Percentiles rank a stretch among this genome's conserved stretches.
phyloP scores from a whole-genome alignment of 106 monocot genomes.

The Alisma plantagoaquatica region DNA sequence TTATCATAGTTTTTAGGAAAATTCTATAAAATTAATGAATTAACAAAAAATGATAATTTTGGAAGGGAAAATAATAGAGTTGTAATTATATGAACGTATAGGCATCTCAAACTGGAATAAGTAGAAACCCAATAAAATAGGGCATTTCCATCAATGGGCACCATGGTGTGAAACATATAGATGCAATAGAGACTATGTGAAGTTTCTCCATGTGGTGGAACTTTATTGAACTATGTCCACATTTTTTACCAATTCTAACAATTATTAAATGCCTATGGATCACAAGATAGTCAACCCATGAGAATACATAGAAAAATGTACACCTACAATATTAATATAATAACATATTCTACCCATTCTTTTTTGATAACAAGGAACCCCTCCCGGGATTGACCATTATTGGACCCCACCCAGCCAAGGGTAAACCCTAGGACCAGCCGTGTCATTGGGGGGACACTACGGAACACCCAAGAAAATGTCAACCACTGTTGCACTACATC shows the following conservation, averaged over 20 bases:
- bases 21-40: background rate
- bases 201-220: slow-evolving; percentile 77
- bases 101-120: slow-evolving; percentile 85
- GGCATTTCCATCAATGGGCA: slow-evolving; percentile 72
- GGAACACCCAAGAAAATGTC: no score
- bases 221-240: slow-evolving; percentile 51
- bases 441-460: no score
- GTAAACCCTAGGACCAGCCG: no score
- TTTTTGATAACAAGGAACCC: no score
- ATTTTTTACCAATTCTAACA: slow-evolving; percentile 64
- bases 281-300: slow-evolving; percentile 92
- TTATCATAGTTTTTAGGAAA: background rate
- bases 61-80: no score
- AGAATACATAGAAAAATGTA: slow-evolving; percentile 92
- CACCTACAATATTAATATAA: no score
- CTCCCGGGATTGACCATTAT: no score
- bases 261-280: slow-evolving; percentile 76
- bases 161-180: slow-evolving; percentile 74
- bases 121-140: slow-evolving; percentile 93
- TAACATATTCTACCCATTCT: no score
- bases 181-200: slow-evolving; percentile 68
- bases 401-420: no score
- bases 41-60: no score
- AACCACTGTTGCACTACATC: no score
- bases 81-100: slow-evolving; percentile 67